A percentile compares a stretch with the other conserved stretches of the same genome.
Conservation (phyloP, 305 asterid species). For the Rubia balearica region DNA sequence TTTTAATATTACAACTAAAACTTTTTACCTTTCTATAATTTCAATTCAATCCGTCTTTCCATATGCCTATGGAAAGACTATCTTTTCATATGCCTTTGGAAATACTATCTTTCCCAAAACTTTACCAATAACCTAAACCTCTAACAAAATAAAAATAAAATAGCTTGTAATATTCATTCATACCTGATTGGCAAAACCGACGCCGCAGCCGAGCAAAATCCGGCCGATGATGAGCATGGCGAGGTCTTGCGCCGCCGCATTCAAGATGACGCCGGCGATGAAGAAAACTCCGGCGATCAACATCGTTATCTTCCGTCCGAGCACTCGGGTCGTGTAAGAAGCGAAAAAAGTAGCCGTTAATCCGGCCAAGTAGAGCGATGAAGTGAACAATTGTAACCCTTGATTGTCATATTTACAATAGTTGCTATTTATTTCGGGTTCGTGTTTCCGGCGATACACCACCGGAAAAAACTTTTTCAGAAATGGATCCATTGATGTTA, state of each 20-base stretch:
- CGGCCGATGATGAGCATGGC: conserved; percentile 92
- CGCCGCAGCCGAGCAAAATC: conserved; percentile 78
- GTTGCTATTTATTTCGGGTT: conserved; percentile 38
- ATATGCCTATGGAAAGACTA: no score
- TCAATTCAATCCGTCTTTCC: no score
- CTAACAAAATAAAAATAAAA: no score
- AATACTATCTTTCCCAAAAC: no score
- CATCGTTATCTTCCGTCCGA: conserved; percentile 69
- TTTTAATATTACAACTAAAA: no score
- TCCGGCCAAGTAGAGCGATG: conserved; percentile 81
- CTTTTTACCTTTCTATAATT: no score
- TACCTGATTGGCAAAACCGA: conserved; percentile 95
- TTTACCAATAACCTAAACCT: no score
- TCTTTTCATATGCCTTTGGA: no score
- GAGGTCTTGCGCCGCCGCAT: conserved; percentile 73
- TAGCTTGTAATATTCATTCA: not conserved
- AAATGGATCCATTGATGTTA: conserved; percentile 66
- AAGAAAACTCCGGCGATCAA: conserved; percentile 76
- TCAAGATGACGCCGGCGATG: conserved; percentile 50
- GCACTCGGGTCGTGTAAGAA: conserved; percentile 76
- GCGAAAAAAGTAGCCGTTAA: conserved; percentile 80
- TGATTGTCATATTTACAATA: conserved; percentile 91
- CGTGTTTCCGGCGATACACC: conserved; percentile 35
- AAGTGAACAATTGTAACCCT: conserved; percentile 80
- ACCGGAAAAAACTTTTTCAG: conserved; percentile 71